Evolutionary conservation across 1,284 basidiomycete species (phyloP).

Genomic region (Austropuccinia psidii): DNA sequence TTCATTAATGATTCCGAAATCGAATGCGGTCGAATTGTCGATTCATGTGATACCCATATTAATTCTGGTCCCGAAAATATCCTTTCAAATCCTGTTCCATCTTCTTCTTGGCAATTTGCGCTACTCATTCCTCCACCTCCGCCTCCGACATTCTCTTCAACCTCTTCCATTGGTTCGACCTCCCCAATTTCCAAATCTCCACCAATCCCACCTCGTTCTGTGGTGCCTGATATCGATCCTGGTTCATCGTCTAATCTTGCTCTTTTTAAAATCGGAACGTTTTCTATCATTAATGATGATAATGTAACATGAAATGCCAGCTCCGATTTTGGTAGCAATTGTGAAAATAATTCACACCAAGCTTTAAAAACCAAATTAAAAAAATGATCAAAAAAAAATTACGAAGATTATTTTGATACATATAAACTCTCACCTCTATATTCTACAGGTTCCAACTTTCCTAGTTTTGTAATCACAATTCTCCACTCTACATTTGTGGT

Average conservation of each 20-base stretch:
- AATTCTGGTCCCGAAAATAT: neutral
- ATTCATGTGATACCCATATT: constrained; percentile 17
- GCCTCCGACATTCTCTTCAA: neutral
- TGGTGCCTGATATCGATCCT: neutral
- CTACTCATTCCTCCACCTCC: neutral
- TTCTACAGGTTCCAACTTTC: neutral
- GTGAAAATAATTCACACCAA: constrained; percentile 26
- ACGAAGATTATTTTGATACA: neutral
- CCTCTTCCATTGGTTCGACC: neutral
- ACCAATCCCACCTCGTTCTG: neutral
- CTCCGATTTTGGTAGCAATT: neutral
- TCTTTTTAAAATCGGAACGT: constrained; percentile 5
- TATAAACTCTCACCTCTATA: constrained; percentile 9
- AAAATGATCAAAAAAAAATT: neutral
- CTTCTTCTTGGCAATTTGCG: neutral
- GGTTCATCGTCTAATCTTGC: neutral
- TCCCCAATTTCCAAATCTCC: neutral
- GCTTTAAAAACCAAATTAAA: neutral
- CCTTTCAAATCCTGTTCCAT: neutral
- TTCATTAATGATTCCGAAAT: neutral
- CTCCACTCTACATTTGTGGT: constrained; percentile 26
- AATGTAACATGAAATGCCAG: constrained; percentile 31
- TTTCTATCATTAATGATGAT: neutral
- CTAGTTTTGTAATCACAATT: constrained; percentile 27
- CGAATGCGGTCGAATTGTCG: constrained; percentile 7